Evolutionary conservation across 495 filamentous ascomycete genomes (phyloP).

Genomic region (Parathielavia hyrcaniae): DNA sequence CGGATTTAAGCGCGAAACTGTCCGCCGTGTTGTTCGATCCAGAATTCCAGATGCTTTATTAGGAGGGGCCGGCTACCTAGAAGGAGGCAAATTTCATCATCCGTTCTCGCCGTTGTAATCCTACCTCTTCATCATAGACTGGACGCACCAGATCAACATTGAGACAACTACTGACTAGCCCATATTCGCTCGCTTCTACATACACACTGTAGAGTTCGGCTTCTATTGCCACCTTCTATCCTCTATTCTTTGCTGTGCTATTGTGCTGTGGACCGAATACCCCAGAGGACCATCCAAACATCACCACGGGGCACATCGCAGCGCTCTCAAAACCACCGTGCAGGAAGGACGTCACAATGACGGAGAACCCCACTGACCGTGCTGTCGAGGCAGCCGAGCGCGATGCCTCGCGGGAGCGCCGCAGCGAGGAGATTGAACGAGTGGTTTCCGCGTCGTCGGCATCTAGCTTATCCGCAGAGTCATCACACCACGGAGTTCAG

Average conservation of each 20-base stretch:
- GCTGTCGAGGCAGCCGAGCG: slow-evolving; percentile 47
- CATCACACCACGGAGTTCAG: slow-evolving; percentile 19
- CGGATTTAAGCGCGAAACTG: neutral
- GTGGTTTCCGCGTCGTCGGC: slow-evolving; percentile 44
- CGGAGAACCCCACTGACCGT: slow-evolving; percentile 48
- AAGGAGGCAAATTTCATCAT: slow-evolving; percentile 12
- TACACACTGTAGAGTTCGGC: neutral
- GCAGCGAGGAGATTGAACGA: slow-evolving; percentile 46
- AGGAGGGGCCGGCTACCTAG: neutral
- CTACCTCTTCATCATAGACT: neutral
- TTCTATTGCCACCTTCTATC: neutral
- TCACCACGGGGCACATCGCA: neutral
- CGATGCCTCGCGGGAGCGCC: slow-evolving; percentile 29
- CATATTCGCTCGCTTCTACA: slow-evolving; percentile 1
- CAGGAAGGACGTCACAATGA: slow-evolving; percentile 16
- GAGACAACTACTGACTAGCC: neutral
- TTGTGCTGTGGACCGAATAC: neutral
- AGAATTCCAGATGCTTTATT: slow-evolving; percentile 1
- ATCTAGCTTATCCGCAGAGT: slow-evolving; percentile 40
- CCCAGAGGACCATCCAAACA: neutral
- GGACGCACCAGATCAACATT: too few species aligned
- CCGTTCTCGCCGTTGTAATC: neutral
- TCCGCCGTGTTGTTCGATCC: neutral
- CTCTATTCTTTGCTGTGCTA: slow-evolving; percentile 1
- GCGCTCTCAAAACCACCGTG: neutral